Conservation (phyloP, 164 flowering plant species). For the Vitis riparia region DNA sequence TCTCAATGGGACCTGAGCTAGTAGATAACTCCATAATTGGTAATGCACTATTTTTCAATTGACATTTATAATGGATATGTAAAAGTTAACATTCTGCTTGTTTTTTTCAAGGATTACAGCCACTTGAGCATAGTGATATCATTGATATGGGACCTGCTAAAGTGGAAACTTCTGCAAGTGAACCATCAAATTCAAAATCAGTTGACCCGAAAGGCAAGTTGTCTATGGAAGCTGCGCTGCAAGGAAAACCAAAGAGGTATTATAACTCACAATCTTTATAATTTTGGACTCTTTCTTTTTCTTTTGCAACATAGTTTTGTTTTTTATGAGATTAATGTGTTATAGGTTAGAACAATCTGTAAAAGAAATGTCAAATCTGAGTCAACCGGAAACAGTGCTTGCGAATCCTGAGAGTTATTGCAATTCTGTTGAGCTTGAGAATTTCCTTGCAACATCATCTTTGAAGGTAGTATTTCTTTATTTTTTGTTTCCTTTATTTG, state of each 20-base stretch:
- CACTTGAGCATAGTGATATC: slow-evolving; percentile 18
- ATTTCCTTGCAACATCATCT: slow-evolving; percentile 31
- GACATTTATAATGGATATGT: not conserved
- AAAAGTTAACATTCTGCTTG: slow-evolving; percentile 23
- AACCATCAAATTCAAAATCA: slow-evolving; percentile 18
- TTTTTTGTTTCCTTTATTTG: not conserved
- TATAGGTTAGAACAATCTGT: slow-evolving; percentile 52
- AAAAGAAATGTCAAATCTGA: slow-evolving; percentile 23
- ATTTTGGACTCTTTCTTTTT: not conserved
- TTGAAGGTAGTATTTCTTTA: slow-evolving; percentile 35
- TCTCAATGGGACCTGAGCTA: slow-evolving; percentile 9
- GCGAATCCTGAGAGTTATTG: slow-evolving; percentile 23
- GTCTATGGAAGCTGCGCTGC: slow-evolving; percentile 38
- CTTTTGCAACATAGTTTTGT: not conserved
- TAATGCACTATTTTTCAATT: slow-evolving; percentile 19
- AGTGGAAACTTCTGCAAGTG: slow-evolving; percentile 17
- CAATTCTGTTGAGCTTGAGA: slow-evolving; percentile 30
- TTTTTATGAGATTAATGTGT: slow-evolving; percentile 5
- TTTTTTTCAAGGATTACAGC: slow-evolving; percentile 59
- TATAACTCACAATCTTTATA: not conserved
- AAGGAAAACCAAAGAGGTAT: slow-evolving; percentile 55
- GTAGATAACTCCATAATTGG: slow-evolving; percentile 29
- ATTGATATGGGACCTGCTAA: slow-evolving; percentile 7
- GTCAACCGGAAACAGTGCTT: slow-evolving; percentile 10
- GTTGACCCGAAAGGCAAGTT: slow-evolving; percentile 12